Conservation (phyloP, 2,329 filamentous ascomycete genomes). For the Aspergillus spinulosporus region DNA sequence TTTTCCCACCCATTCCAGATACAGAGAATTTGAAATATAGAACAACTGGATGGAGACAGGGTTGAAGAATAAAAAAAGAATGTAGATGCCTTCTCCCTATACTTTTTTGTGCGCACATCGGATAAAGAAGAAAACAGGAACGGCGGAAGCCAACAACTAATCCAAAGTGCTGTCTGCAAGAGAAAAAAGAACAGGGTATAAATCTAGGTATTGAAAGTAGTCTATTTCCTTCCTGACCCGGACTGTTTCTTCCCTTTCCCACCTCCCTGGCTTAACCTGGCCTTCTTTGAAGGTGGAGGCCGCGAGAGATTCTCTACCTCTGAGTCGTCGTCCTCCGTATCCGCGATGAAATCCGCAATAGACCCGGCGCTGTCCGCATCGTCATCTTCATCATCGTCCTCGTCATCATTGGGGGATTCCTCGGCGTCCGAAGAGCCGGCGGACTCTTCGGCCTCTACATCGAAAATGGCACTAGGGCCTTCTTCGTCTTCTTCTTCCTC, state of each 20-base stretch:
- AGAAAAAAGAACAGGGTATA: conserved; percentile 24
- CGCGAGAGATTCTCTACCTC: conserved; percentile 30
- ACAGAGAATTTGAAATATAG: conserved; percentile 9
- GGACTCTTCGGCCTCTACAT: conserved; percentile 47
- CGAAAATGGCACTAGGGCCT: conserved; percentile 41
- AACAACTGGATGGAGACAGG: conserved; percentile 16
- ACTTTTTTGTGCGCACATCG: conserved; percentile 15
- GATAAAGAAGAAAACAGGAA: conserved; percentile 16
- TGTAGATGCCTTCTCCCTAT: conserved; percentile 10
- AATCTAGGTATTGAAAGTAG: conserved; percentile 20
- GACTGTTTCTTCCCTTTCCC: conserved; percentile 36
- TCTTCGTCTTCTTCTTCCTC: conserved; percentile 49
- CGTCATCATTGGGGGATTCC: conserved; percentile 58
- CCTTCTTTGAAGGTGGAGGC: conserved; percentile 39
- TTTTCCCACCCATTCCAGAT: background rate
- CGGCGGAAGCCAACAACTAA: conserved; percentile 20
- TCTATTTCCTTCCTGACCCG: conserved; percentile 33
- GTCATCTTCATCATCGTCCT: conserved; percentile 61
- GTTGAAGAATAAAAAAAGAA: background rate
- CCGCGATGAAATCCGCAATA: conserved; percentile 49
- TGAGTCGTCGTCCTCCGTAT: conserved; percentile 43
- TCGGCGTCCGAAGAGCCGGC: conserved; percentile 46
- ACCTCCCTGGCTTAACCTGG: conserved; percentile 28
- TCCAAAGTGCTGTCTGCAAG: conserved; percentile 12
- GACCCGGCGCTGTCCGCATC: conserved; percentile 60